A percentile compares a stretch with the other conserved stretches of the same genome.
Evolutionary conservation across 208 protist species (phyloP).

Genomic region (Trypanosoma rangeli): DNA sequence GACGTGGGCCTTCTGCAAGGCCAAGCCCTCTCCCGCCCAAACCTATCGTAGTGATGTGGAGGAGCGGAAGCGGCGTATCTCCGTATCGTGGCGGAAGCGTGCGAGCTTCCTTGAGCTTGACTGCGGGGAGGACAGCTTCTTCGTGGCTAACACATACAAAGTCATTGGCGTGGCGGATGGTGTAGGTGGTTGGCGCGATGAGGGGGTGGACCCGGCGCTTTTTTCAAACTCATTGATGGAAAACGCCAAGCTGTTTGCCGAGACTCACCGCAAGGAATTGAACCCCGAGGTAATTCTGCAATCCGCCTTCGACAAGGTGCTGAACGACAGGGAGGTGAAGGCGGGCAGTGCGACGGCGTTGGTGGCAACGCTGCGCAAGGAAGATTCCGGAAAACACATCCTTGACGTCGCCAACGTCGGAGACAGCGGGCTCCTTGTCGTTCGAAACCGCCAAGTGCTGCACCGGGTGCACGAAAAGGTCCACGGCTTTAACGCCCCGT

Average conservation of each 20-base stretch:
- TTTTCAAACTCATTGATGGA: conserved; percentile 92
- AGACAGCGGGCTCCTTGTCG: conserved; percentile 86
- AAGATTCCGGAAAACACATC: conserved; percentile 47
- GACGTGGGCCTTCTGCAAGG: conserved; percentile 91
- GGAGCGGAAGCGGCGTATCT: conserved; percentile 66
- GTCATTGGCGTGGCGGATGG: conserved; percentile 92
- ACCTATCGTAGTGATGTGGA: conserved; percentile 85
- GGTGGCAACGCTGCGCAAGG: conserved; percentile 64
- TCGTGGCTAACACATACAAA: conserved; percentile 91
- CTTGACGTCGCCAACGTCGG: conserved; percentile 92
- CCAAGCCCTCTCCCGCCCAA: conserved; percentile 67
- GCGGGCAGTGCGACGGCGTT: conserved; percentile 91
- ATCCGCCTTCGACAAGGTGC: conserved; percentile 75
- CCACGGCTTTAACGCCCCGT: conserved; percentile 92
- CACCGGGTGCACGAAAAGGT: conserved; percentile 87
- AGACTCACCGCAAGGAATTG: conserved; percentile 76
- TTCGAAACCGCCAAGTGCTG: conserved; percentile 73
- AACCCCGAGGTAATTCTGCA: conserved; percentile 86
- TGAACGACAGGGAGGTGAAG: conserved; percentile 76
- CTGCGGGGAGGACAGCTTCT: conserved; percentile 94
- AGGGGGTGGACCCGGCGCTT: conserved; percentile 81
- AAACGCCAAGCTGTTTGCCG: conserved; percentile 85
- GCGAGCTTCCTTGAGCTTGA: conserved; percentile 90
- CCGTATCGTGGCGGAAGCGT: conserved; percentile 82
- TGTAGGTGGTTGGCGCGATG: conserved; percentile 87